A percentile compares a stretch with the other conserved stretches of the same genome.
Conservation (phyloP, 345 rosid genomes). For the Firmiana major region DNA sequence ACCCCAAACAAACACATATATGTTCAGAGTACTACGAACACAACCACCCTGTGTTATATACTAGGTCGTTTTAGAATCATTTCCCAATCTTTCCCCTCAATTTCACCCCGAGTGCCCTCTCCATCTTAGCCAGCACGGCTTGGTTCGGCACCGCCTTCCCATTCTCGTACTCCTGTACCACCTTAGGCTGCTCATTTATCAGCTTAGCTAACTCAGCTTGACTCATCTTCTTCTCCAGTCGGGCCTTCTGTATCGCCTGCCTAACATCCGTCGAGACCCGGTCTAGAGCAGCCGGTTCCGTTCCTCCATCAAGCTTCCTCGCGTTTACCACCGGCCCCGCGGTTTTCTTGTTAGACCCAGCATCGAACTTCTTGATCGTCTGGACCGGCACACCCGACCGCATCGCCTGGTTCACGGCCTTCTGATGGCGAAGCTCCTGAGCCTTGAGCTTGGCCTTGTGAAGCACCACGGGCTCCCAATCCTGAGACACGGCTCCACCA, state of each 20-base stretch:
- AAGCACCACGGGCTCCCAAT: constrained; percentile 82
- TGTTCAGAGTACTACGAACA: not conserved
- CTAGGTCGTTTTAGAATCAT: constrained; percentile 12
- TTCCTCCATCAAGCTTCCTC: constrained; percentile 60
- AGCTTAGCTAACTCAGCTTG: constrained; percentile 71
- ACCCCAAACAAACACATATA: not conserved
- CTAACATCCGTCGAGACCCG: constrained; percentile 59
- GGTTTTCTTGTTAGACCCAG: constrained; percentile 63
- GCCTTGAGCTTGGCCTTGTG: constrained; percentile 55
- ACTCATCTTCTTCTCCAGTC: constrained; percentile 79
- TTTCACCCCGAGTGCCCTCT: constrained; percentile 71
- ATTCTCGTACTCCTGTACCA: constrained; percentile 84
- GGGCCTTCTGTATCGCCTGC: constrained; percentile 60
- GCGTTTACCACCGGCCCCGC: constrained; percentile 40
- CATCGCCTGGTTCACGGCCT: constrained; percentile 71
- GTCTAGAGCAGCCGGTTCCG: constrained; percentile 61
- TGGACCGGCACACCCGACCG: constrained; percentile 55
- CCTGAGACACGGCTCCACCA: constrained; percentile 61
- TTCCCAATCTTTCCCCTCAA: constrained; percentile 63
- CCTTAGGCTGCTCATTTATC: constrained; percentile 70
- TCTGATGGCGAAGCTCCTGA: constrained; percentile 58
- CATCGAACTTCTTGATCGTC: constrained; percentile 64
- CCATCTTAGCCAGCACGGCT: constrained; percentile 72
- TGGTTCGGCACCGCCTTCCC: constrained; percentile 85
- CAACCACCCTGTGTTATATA: not conserved